Evolutionary conservation across 768 basidiomycete genomes (phyloP).

Genomic region (Boletus sp.): DNA sequence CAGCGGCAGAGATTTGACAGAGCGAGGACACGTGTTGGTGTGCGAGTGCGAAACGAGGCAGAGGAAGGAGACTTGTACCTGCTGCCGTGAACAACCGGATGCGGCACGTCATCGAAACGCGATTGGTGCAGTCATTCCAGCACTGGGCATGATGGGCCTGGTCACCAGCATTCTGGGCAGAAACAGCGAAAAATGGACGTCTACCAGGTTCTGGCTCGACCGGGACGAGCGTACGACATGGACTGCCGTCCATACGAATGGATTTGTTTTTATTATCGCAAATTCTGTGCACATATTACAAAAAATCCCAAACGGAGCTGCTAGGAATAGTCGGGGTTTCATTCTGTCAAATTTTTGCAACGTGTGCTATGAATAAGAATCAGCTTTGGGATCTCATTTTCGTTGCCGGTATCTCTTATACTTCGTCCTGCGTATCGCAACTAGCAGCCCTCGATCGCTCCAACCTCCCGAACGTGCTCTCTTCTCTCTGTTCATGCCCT

Average conservation of each 20-base stretch:
- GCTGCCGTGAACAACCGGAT: slow-evolving; percentile 15
- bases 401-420: slow-evolving; percentile 28
- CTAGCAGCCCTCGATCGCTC: slow-evolving; percentile 16
- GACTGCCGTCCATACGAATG: slow-evolving; percentile 10
- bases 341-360: slow-evolving; percentile 30
- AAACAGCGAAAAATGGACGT: slow-evolving; percentile 10
- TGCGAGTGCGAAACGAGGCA: slow-evolving; percentile 2
- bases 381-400: slow-evolving; percentile 10
- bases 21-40: not conserved
- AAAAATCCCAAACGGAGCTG: slow-evolving; percentile 27
- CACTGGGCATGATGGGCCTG: not conserved
- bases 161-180: slow-evolving; percentile 9
- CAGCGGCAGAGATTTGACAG: not conserved
- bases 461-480: not conserved
- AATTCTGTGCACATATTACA: slow-evolving; percentile 7
- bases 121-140: slow-evolving; percentile 13
- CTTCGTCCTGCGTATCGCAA: slow-evolving; percentile 8
- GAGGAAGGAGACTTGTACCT: not conserved
- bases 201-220: slow-evolving; percentile 16
- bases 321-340: slow-evolving; percentile 32
- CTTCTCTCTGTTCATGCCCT: slow-evolving; percentile 50
- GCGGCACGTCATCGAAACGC: slow-evolving; percentile 22
- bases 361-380: slow-evolving; percentile 21
- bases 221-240: slow-evolving; percentile 16
- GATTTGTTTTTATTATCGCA: slow-evolving; percentile 18